Evolutionary conservation across 2,329 filamentous ascomycete genomes (phyloP), one percentile per base, ranked within the genome.

Genomic region (Pleoardoris graminearum): DNA sequence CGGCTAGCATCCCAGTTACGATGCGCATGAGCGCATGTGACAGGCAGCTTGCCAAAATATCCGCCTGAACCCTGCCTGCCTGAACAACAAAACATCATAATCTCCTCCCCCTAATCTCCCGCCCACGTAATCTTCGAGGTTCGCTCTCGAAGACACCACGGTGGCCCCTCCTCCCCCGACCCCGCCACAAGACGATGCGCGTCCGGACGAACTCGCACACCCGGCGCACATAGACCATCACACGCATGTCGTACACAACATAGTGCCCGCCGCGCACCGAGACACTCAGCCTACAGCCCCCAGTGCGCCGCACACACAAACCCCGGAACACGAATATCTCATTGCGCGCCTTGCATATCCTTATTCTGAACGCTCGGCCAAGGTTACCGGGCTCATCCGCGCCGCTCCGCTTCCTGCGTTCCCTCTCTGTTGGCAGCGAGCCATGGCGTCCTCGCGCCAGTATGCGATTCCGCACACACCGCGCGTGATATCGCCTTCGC

Each of bases 401-500:
- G 75, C 76, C 42, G 78, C 85, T 52, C 77, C 79, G 35, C 80
- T 89, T 2, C 85, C 85, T 41, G 81, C 83, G 33, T 88, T 88
- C 54, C 58, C 62, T 27, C 62, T 60, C 52, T 73, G 70, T 58
- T 73, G 68, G 67, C 70, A 65, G 48, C 60, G 63, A 48, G 68
- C 69, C 54, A 77, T 77, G 63, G 67, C 72, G 53, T 62, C 73
- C 38, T 82, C 82, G 71, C 76, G 78, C 42, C 76, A 78, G 64
- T 77, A 82, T 58, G 77, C 79, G 62, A 79, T 94, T 52, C 91
- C 92, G 51, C 82, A 83, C 51, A 94, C 88, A 51, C 91, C 91
- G 66, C 87, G 91, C 68, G 89, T 97, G 62, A 95, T 94, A 63
- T 95, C 91, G 11, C 91, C 92, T 35, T 94, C 91, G 50, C 91